Percentiles rank a stretch among this genome's conserved stretches.
Conservation (phyloP, 2,329 filamentous ascomycete species). For the Chaetomiaceae sp. region DNA sequence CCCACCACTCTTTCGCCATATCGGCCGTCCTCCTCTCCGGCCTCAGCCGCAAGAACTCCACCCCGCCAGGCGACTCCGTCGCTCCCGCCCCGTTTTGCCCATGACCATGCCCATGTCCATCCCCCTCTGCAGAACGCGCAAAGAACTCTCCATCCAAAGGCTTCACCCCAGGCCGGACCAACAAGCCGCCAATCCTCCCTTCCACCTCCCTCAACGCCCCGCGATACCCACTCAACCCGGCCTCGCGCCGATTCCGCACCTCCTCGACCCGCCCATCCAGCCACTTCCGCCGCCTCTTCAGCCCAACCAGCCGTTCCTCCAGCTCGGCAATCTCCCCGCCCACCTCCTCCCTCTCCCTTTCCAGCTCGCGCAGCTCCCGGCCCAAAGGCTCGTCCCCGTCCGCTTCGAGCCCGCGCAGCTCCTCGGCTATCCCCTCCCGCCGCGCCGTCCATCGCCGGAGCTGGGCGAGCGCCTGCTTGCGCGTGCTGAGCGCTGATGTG, state of each 20-base stretch:
- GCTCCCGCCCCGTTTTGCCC: slow-evolving; percentile 19
- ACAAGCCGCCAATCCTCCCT: slow-evolving; percentile 54
- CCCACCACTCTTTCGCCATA: slow-evolving; percentile 70
- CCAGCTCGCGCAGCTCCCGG: slow-evolving; percentile 57
- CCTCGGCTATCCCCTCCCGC: slow-evolving; percentile 45
- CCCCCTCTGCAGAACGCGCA: slow-evolving; percentile 10
- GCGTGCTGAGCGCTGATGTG: slow-evolving; percentile 50
- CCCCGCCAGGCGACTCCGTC: slow-evolving; percentile 37
- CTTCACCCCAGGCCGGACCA: slow-evolving; percentile 53
- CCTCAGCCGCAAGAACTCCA: slow-evolving; percentile 57
- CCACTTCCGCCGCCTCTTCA: slow-evolving; percentile 57
- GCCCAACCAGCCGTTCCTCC: slow-evolving; percentile 57
- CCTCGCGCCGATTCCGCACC: slow-evolving; percentile 61
- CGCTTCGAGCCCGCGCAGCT: slow-evolving; percentile 45
- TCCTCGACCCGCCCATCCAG: slow-evolving; percentile 58
- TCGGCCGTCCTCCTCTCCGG: slow-evolving; percentile 62
- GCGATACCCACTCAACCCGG: slow-evolving; percentile 67
- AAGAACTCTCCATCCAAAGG: slow-evolving; percentile 49
- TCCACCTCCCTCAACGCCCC: slow-evolving; percentile 64
- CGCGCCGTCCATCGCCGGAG: slow-evolving; percentile 51
- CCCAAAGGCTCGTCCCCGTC: slow-evolving; percentile 55
- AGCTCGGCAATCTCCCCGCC: slow-evolving; percentile 61
- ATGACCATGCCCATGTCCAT: background rate
- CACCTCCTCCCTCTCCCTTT: slow-evolving; percentile 49
- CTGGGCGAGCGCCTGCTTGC: slow-evolving; percentile 54